Evolutionary conservation across 2,329 filamentous ascomycete species (phyloP).

Genomic region (Cercospora sojina): DNA sequence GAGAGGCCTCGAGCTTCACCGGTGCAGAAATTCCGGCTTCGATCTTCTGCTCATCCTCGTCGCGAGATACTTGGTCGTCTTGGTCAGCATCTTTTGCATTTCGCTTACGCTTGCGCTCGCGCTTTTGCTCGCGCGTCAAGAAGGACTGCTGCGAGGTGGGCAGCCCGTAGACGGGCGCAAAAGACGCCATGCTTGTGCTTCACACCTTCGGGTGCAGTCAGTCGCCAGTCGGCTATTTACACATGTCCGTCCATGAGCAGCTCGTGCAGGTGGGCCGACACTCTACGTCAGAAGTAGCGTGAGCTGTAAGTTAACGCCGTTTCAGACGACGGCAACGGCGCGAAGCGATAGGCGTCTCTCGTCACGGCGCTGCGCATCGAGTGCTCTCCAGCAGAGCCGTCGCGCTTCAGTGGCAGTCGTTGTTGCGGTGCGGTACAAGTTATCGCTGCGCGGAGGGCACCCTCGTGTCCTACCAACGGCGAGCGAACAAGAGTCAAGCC

Average conservation of each 20-base stretch:
- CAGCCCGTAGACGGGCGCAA: slow-evolving; percentile 33
- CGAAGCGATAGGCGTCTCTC: not conserved
- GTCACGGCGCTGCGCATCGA: not conserved
- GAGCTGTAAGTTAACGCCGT: not conserved
- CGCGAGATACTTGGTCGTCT: slow-evolving; percentile 18
- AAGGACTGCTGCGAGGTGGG: slow-evolving; percentile 28
- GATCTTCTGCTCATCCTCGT: slow-evolving; percentile 6
- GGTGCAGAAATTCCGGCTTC: slow-evolving; percentile 8
- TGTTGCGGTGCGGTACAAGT: not conserved
- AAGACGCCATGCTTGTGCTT: slow-evolving; percentile 30
- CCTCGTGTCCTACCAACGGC: not conserved
- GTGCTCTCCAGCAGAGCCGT: not conserved
- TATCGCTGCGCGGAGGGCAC: not conserved
- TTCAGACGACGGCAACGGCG: slow-evolving; percentile 4
- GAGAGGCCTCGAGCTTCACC: slow-evolving; percentile 11
- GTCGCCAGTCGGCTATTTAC: slow-evolving; percentile 11
- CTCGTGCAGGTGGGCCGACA: slow-evolving; percentile 4
- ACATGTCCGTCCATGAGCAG: slow-evolving; percentile 8
- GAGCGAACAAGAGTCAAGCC: not conserved
- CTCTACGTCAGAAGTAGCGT: slow-evolving; percentile 3
- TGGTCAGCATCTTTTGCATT: slow-evolving; percentile 20
- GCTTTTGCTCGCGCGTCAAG: slow-evolving; percentile 31
- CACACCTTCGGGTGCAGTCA: not conserved
- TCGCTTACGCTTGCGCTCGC: slow-evolving; percentile 32
- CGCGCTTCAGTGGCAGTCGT: not conserved